Base-by-base conservation (phyloP, 345 rosid species). In the Carallia pectinifolia region DNA sequence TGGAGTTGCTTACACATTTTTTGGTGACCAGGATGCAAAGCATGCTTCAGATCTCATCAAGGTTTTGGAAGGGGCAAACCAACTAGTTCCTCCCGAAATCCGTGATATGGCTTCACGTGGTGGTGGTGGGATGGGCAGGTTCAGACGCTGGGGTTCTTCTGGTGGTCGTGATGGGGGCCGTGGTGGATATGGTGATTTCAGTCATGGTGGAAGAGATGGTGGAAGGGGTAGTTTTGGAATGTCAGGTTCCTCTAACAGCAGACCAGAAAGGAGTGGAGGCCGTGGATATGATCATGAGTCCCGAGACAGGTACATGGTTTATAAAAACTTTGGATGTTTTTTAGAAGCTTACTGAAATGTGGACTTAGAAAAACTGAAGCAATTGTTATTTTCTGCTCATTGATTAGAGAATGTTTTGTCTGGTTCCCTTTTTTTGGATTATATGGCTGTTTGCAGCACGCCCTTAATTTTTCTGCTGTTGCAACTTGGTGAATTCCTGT, bases 41-140 rank as follows among this genome's bases (percentile, higher is more conserved):
- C 78, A 95, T 72, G 98, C 97, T 52, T 78, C 86, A 17, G 99
- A 90, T 65, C 92, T 95, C 56, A 82, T 95, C 61, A 95, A 95
- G 80, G 79, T 95, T 63, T 76, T 95, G 68, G 98, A 92, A 81
- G 99, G 97, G 73, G 97, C 99, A 69, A 87, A 82, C 80, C 99
- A 95, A 78, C 74, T 66, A 66, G 97, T 95, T 56, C 92, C 99
- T 55, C 81, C 89, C 50, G 92, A 95, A 76, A 83, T 95, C 70
- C 96, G 94, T 39, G 91, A 81, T 34, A 79, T 95, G 90, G 98
- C 99, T 68, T 75, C 91, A 66, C 94, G 94, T 16, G 85, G 97
- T 78, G 88, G n/a, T 56, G 94, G 93, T 62, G 97, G 93, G 47
- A 80, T 78, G 84, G 83, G 85, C 71, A 87, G 79, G 81, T 84